A percentile compares a stretch with the other conserved stretches of the same genome.
phyloP scores from a whole-genome alignment of 345 rosid species.

The Gossypium australe region DNA sequence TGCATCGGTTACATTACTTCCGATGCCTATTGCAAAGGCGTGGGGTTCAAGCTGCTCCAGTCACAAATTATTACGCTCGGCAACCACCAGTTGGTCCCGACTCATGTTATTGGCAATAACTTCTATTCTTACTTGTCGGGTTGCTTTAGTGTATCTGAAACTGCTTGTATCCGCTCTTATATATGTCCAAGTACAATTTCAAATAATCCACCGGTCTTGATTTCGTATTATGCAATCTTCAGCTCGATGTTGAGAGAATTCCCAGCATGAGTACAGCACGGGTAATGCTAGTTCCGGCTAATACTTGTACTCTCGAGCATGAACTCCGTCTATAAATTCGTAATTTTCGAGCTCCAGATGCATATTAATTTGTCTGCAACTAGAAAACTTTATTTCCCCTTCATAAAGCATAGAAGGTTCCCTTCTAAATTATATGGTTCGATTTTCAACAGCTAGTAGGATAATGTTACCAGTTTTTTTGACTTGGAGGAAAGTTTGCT shows the following conservation, averaged over 20 bases:
- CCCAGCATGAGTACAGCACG: not conserved
- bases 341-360: not conserved
- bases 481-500: not conserved
- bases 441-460: too few species aligned
- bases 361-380: not conserved
- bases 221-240: not conserved
- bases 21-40: constrained; percentile 81
- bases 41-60: constrained; percentile 82
- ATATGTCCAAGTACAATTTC: not conserved
- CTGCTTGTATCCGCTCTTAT: not conserved
- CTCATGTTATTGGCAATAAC: constrained; percentile 76
- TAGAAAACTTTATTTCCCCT: not conserved
- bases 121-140: not conserved
- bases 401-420: not conserved
- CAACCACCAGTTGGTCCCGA: constrained; percentile 65
- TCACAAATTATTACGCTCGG: constrained; percentile 49
- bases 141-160: not conserved
- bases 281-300: not conserved
- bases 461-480: not conserved
- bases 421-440: too few species aligned
- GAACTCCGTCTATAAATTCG: not conserved
- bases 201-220: not conserved
- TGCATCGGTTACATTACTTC: constrained; percentile 78
- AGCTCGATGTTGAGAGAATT: not conserved
- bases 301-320: not conserved